These are phyloP conservation scores for Didymella exigua DNA, from an alignment of 2,329 filamentous ascomycete species.

Conservation along the genomic window DNA sequence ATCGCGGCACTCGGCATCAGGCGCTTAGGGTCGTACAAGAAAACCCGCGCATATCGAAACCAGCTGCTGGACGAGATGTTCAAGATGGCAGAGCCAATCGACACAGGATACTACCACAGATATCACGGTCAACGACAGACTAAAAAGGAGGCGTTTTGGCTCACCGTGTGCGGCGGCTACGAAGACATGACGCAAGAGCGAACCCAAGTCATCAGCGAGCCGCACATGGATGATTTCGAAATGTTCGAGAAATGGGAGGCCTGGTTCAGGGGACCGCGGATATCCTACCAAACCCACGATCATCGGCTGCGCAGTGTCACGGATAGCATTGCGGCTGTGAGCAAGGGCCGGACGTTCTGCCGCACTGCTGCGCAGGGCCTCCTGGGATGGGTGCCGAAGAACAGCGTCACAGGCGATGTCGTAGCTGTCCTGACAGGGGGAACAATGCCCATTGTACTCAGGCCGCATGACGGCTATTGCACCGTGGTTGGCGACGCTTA, in stretches of 20 bases:
- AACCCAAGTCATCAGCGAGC: not conserved
- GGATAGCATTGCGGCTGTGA: constrained; percentile 4
- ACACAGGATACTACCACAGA: not conserved
- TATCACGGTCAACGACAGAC: not conserved
- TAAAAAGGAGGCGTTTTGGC: constrained; percentile 11
- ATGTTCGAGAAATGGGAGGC: constrained; percentile 3
- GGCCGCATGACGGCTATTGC: not conserved
- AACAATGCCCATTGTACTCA: not conserved
- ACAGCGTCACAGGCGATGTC: not conserved
- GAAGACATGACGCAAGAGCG: not conserved
- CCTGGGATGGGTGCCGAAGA: constrained; percentile 7
- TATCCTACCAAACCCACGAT: not conserved
- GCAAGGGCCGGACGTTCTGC: constrained; percentile 5
- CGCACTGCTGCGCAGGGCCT: not conserved
- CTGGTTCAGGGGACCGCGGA: constrained; percentile 9
- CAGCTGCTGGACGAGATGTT: constrained; percentile 6
- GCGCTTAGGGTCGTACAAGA: constrained; percentile 4
- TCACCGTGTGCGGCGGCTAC: constrained; percentile 6
- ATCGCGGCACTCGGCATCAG: not conserved
- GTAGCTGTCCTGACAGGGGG: constrained; percentile 6
- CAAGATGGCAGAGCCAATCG: not conserved
- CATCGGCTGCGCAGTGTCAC: not conserved
- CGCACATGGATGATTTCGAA: not conserved
- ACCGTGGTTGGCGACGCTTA: constrained; percentile 7
- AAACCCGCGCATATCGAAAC: constrained; percentile 2